phyloP scores from a whole-genome alignment of 2,329 filamentous ascomycete species.

The Alternaria panax region DNA sequence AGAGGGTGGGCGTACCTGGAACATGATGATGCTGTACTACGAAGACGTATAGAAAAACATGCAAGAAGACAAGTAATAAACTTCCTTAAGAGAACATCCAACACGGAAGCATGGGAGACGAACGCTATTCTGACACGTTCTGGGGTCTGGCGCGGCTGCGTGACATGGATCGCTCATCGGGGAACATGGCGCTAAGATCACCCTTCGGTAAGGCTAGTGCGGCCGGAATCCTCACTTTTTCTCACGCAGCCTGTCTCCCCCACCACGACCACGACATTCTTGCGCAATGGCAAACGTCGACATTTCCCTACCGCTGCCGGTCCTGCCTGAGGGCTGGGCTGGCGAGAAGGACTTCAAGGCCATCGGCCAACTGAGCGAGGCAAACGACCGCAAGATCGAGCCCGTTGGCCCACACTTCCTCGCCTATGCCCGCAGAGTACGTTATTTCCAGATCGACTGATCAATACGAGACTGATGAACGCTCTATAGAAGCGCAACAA shows the following conservation, averaged over 20 bases:
- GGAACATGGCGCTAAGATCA: constrained; percentile 10
- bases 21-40: constrained; percentile 41
- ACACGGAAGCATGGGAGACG: not conserved
- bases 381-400: constrained; percentile 88
- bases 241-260: constrained; percentile 6
- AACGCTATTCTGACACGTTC: constrained; percentile 17
- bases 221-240: constrained; percentile 18
- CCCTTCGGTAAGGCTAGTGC: constrained; percentile 21
- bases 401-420: constrained; percentile 97
- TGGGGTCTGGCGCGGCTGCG: constrained; percentile 12
- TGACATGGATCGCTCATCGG: constrained; percentile 5
- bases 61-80: constrained; percentile 9
- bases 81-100: constrained; percentile 1
- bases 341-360: constrained; percentile 93
- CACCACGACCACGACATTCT: constrained; percentile 17
- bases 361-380: constrained; percentile 75
- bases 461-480: constrained; percentile 21
- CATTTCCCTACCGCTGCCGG: constrained; percentile 72
- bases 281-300: constrained; percentile 70
- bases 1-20: constrained; percentile 36
- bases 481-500: constrained; percentile 75
- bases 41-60: constrained; percentile 15
- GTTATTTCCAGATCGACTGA: constrained; percentile 27
- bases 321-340: constrained; percentile 80
- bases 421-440: constrained; percentile 89